Evolutionary conservation across 1,284 basidiomycete species (phyloP).

Genomic region (Malassezia arunalokei): DNA sequence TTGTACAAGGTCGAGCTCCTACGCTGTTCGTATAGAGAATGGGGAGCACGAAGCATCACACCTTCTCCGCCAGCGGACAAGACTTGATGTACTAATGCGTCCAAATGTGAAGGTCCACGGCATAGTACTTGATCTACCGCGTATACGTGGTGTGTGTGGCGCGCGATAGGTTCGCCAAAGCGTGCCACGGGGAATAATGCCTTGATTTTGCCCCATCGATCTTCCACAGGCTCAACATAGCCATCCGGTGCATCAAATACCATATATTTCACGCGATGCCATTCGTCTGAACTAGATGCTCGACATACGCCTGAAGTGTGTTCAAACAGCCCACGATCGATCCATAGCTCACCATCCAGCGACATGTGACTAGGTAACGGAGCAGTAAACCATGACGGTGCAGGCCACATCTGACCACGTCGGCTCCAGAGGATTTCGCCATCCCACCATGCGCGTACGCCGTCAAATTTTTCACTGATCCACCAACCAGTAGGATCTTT

Average conservation of each 20-base stretch:
- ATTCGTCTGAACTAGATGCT: conserved; percentile 48
- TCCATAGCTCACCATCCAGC: conserved; percentile 54
- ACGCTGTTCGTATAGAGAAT: conserved; percentile 52
- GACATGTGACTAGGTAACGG: conserved; percentile 55
- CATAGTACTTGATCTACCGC: conserved; percentile 54
- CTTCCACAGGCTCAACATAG: conserved; percentile 53
- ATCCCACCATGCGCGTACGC: conserved; percentile 54
- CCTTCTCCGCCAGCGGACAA: conserved; percentile 57
- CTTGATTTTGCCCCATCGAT: conserved; percentile 51
- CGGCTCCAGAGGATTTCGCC: conserved; percentile 55
- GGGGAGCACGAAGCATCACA: conserved; percentile 56
- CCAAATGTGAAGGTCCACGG: conserved; percentile 51
- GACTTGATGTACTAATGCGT: conserved; percentile 53
- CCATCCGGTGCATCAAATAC: conserved; percentile 59
- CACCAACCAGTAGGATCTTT: conserved; percentile 57
- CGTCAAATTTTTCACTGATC: conserved; percentile 54
- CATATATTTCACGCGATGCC: conserved; percentile 56
- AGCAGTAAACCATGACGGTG: conserved; percentile 56
- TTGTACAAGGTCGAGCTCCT: conserved; percentile 55
- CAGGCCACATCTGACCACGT: conserved; percentile 55
- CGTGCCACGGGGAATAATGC: conserved; percentile 50
- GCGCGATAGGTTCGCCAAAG: conserved; percentile 15
- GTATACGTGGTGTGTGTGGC: conserved; percentile 24
- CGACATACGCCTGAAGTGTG: conserved; percentile 23
- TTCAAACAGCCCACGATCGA: conserved; percentile 28